A percentile compares a stretch with the other conserved stretches of the same genome.
Evolutionary conservation across 495 filamentous ascomycete genomes (phyloP).

Genomic region (Astrothelium macrocarpum): DNA sequence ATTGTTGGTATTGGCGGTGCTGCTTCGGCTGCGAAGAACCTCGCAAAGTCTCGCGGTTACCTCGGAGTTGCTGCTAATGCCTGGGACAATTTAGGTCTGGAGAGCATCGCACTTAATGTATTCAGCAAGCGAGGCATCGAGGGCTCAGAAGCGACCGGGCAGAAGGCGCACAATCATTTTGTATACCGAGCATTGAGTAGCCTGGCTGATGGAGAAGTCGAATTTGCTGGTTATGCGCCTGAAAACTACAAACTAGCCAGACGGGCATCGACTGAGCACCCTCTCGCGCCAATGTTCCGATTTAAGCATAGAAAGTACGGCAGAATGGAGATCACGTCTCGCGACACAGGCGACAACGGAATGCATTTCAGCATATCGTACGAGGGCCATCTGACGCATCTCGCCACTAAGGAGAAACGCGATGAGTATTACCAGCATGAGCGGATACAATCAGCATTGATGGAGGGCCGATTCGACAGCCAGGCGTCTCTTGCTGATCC

Average conservation of each 20-base stretch:
- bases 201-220: not conserved
- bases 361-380: not conserved
- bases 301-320: not conserved
- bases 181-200: not conserved
- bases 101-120: not conserved
- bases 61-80: not conserved
- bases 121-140: not conserved
- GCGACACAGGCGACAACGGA: not conserved
- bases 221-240: not conserved
- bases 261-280: not conserved
- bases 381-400: not conserved
- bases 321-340: not conserved
- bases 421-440: not conserved
- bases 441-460: not conserved
- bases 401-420: not conserved
- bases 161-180: not conserved
- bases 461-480: not conserved
- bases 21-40: not conserved
- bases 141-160: not conserved
- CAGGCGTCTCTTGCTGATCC: not conserved
- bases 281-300: not conserved
- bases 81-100: not conserved
- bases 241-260: not conserved
- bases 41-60: not conserved
- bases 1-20: not conserved